Percentiles rank a stretch among this genome's conserved stretches.
Conservation (phyloP, 1,284 basidiomycete genomes). For the Rhodotorula sp. region DNA sequence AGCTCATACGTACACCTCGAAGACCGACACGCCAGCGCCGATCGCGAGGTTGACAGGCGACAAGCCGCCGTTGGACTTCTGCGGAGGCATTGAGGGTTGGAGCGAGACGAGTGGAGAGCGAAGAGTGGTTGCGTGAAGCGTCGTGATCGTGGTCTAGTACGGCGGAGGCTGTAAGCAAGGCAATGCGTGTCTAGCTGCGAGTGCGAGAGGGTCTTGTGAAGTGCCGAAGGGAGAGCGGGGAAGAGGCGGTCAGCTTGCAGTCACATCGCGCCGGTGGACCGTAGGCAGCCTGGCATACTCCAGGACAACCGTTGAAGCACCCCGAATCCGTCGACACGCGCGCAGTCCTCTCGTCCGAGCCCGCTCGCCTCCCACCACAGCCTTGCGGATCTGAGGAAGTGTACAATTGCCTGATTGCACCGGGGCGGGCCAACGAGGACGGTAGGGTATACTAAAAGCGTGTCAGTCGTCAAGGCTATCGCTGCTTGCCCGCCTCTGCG, state of each 20-base stretch:
- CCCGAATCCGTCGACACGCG: neutral
- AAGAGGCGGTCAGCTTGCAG: too few species aligned
- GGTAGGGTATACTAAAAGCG: neutral
- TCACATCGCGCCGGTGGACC: too few species aligned
- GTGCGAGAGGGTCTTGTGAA: neutral
- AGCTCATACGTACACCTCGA: conserved; percentile 26
- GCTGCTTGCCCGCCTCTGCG: conserved; percentile 27
- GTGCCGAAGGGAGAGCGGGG: too few species aligned
- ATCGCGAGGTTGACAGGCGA: conserved; percentile 24
- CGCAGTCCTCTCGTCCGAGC: neutral
- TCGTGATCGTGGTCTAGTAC: too few species aligned
- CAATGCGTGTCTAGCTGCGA: neutral
- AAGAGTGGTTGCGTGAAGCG: neutral
- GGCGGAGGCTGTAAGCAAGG: too few species aligned
- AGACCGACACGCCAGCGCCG: conserved; percentile 29
- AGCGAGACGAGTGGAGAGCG: neutral
- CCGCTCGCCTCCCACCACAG: too few species aligned
- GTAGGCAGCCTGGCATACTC: too few species aligned
- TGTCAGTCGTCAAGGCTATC: neutral
- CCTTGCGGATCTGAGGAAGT: neutral
- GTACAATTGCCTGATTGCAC: neutral
- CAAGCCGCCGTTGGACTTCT: neutral
- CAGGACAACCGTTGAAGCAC: neutral
- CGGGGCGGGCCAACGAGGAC: neutral
- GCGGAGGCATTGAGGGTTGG: neutral